Base-by-base conservation (phyloP, 108 stramenopile species). In the Nitzschia sp. region DNA sequence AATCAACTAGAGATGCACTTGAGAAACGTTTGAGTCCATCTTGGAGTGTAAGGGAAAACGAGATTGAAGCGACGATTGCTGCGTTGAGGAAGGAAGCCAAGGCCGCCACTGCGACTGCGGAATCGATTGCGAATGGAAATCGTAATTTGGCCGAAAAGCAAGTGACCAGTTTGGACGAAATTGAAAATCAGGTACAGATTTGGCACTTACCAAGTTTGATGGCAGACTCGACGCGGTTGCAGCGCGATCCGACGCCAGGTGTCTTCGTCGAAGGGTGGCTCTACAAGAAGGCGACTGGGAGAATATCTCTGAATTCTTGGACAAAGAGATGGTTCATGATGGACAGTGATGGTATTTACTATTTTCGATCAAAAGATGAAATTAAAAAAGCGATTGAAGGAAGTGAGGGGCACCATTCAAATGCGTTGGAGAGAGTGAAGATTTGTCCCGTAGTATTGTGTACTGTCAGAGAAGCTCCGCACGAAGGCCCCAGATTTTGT, bases 381-480 rank as follows among this genome's bases (percentile, higher is more conserved):
- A 71, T 33, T 21, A 81, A 85, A 35, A 89, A 79, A 69, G 65
- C 49, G 1, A 60, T 51, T 54, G 62, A 72, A 9, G 70, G 75
- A 8, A 6, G 15, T 47, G 33, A 57, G 23, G 74, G 53, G 42
- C 69, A 68, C 23, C 35, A 72, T 61, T 31, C 63, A 38, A 70
- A 76, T 25, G 72, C 74, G 1, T 82, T 87, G 63, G 86, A 91
- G 51, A 84, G 93, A 2, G 83, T 92, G 8, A 92, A 91, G 60
- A 85, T 98, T 54, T 96, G 95, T 70, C 95, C 96, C 61, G 89
- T 96, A 54, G 85, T 96, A 19, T 78, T 98, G 29, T 95, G 92
- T 72, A 93, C 95, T 24, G 95, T 98, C 3, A 81, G 92, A 51
- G 94, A 94, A 64, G 76, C 82, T 1, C 81, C 88, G 29, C 74